A percentile compares a stretch with the other conserved stretches of the same genome.
phyloP scores from a whole-genome alignment of 164 flowering plant species.

The Amborella trichopoda region DNA sequence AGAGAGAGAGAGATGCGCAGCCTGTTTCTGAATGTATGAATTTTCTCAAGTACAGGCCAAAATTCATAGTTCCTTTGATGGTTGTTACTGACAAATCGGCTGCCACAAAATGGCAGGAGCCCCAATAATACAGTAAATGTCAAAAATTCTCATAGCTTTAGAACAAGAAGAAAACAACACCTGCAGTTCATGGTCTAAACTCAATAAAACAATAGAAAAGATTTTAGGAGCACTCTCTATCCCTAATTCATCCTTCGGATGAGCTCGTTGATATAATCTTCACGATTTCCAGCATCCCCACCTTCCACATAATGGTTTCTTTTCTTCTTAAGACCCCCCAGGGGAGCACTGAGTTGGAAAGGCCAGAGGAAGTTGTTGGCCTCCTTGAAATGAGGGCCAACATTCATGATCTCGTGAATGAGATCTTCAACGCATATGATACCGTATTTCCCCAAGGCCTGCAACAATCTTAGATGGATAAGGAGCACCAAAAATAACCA shows the following conservation, averaged over 20 bases:
- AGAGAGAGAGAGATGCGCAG: too few species aligned
- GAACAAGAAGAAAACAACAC: too few species aligned
- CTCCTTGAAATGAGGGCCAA: slow-evolving; percentile 50
- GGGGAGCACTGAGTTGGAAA: slow-evolving; percentile 39
- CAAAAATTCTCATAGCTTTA: too few species aligned
- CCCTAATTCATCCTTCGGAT: slow-evolving; percentile 23
- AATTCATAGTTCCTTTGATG: too few species aligned
- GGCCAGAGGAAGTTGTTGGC: slow-evolving; percentile 60
- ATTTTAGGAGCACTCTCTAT: too few species aligned
- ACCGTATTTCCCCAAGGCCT: slow-evolving; percentile 39
- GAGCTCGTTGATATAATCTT: slow-evolving; percentile 25
- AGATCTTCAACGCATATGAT: slow-evolving; percentile 42
- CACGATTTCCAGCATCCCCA: slow-evolving; percentile 53
- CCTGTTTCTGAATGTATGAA: too few species aligned
- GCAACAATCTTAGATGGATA: not conserved
- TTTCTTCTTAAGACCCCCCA: slow-evolving; percentile 42
- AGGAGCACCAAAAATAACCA: not conserved
- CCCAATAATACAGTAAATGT: too few species aligned
- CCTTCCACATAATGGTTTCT: slow-evolving; percentile 52
- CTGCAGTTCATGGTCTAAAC: too few species aligned
- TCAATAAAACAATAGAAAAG: too few species aligned
- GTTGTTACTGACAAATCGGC: too few species aligned
- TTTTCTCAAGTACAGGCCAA: too few species aligned
- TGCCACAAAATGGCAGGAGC: not conserved
- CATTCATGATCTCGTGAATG: slow-evolving; percentile 46